These are phyloP conservation scores for Falciphora oryzae DNA, from an alignment of 2,329 filamentous ascomycete genomes.

Conservation along the genomic window DNA sequence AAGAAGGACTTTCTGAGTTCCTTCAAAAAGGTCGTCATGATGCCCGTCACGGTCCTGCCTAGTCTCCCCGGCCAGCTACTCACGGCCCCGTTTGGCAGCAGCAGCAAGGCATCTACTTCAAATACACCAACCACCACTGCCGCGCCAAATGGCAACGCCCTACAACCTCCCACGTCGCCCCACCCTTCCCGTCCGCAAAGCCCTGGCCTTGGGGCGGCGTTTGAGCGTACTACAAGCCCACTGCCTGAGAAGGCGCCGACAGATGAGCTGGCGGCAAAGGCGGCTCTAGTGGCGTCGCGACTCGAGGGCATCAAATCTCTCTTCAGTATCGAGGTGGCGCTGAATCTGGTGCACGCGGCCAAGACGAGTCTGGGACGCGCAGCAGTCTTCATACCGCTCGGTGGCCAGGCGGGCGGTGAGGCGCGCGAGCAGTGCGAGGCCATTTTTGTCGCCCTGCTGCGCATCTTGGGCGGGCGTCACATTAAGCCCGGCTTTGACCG, in stretches of 20 bases:
- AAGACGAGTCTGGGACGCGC: slow-evolving; percentile 84
- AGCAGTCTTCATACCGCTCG: slow-evolving; percentile 73
- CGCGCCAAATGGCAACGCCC: slow-evolving; percentile 23
- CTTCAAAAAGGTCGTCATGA: slow-evolving; percentile 99
- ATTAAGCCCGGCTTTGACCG: slow-evolving; percentile 92
- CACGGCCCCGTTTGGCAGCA: slow-evolving; percentile 48
- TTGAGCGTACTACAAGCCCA: slow-evolving; percentile 20
- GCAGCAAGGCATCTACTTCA: slow-evolving; percentile 3
- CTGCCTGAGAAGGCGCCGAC: slow-evolving; percentile 62
- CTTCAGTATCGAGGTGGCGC: slow-evolving; percentile 92
- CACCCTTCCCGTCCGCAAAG: slow-evolving; percentile 44
- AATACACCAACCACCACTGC: neutral
- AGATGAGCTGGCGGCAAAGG: slow-evolving; percentile 90
- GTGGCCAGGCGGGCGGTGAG: slow-evolving; percentile 73
- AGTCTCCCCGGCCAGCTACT: slow-evolving; percentile 57
- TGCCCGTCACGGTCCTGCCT: slow-evolving; percentile 88
- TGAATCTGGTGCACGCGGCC: slow-evolving; percentile 81
- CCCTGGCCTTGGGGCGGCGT: slow-evolving; percentile 30
- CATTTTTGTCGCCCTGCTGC: slow-evolving; percentile 80
- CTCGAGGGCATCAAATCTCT: slow-evolving; percentile 91
- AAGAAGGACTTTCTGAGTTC: slow-evolving; percentile 95
- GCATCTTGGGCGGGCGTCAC: slow-evolving; percentile 78
- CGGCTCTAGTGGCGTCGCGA: slow-evolving; percentile 92
- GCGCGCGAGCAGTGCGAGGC: slow-evolving; percentile 82
- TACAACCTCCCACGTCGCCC: slow-evolving; percentile 28